Conservation (phyloP, 2,329 filamentous ascomycete species). For the Alternaria sp. region DNA sequence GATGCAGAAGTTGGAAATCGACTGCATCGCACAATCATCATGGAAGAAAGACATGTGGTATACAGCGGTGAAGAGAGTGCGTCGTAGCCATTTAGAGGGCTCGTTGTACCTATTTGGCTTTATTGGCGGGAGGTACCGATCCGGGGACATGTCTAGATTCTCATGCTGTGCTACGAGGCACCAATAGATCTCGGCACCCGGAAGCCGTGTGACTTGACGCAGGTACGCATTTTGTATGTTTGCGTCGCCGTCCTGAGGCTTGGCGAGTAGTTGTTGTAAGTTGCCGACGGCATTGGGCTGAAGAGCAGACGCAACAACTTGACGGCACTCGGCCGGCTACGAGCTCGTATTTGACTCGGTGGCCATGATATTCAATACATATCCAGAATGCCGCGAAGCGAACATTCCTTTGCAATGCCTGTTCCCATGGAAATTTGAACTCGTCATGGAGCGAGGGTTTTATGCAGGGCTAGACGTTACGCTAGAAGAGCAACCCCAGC, state of each 20-base stretch:
- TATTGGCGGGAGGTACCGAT: slow-evolving; percentile 13
- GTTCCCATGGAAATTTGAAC: neutral
- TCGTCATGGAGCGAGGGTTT: slow-evolving; percentile 6
- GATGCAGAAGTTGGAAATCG: neutral
- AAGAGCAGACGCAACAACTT: neutral
- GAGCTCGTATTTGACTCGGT: neutral
- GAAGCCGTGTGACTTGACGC: slow-evolving; percentile 2
- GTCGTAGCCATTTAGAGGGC: neutral
- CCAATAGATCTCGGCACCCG: neutral
- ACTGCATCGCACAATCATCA: neutral
- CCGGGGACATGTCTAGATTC: neutral
- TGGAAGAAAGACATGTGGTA: slow-evolving; percentile 3
- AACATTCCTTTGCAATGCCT: neutral
- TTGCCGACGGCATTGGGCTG: slow-evolving; percentile 6
- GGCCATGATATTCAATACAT: neutral
- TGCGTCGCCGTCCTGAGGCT: slow-evolving; percentile 7
- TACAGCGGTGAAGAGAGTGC: slow-evolving; percentile 6
- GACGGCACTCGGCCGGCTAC: neutral
- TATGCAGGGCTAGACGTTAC: slow-evolving; percentile 19
- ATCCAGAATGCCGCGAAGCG: neutral
- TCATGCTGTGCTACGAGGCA: slow-evolving; percentile 3
- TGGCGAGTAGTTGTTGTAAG: neutral
- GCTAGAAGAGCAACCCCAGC: slow-evolving; percentile 12
- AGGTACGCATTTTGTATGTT: neutral
- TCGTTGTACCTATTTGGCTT: slow-evolving; percentile 5